Conservation (phyloP, 2,329 filamentous ascomycete genomes). For the Aspergillus fructus region DNA sequence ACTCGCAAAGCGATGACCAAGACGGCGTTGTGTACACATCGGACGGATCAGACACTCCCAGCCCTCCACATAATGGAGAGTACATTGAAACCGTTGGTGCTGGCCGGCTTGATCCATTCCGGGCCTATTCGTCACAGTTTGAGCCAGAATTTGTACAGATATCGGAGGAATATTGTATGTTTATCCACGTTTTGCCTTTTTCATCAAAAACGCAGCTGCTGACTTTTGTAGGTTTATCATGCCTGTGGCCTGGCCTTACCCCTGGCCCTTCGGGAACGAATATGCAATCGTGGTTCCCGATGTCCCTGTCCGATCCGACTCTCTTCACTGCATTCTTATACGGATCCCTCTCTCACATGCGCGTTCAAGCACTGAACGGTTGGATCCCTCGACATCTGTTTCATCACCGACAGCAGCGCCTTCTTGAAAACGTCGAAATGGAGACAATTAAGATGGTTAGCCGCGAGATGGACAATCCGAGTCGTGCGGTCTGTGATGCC, state of each 20-base stretch:
- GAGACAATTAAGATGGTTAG: slow-evolving; percentile 38
- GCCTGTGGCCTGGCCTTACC: slow-evolving; percentile 31
- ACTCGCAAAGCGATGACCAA: not conserved
- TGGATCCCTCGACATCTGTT: slow-evolving; percentile 23
- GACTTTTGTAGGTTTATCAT: slow-evolving; percentile 19
- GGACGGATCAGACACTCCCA: not conserved
- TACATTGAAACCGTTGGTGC: slow-evolving; percentile 24
- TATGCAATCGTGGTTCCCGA: slow-evolving; percentile 28
- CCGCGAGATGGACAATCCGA: slow-evolving; percentile 31
- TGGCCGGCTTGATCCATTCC: slow-evolving; percentile 28
- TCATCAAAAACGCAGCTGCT: not conserved
- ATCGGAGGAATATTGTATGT: slow-evolving; percentile 30
- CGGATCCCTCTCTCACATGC: slow-evolving; percentile 32
- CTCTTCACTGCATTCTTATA: slow-evolving; percentile 34
- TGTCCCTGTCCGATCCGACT: slow-evolving; percentile 28
- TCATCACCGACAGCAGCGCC: slow-evolving; percentile 21
- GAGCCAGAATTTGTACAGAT: slow-evolving; percentile 23
- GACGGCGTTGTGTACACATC: not conserved
- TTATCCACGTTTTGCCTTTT: not conserved
- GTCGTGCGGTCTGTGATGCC: slow-evolving; percentile 33
- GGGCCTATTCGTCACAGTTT: slow-evolving; percentile 23
- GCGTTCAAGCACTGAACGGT: slow-evolving; percentile 29
- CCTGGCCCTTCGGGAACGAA: slow-evolving; percentile 14
- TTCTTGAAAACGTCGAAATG: slow-evolving; percentile 28
- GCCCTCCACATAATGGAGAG: not conserved